Evolutionary conservation across 2,329 filamentous ascomycete genomes (phyloP).

Genomic region (Zymoseptoria ardabiliae): DNA sequence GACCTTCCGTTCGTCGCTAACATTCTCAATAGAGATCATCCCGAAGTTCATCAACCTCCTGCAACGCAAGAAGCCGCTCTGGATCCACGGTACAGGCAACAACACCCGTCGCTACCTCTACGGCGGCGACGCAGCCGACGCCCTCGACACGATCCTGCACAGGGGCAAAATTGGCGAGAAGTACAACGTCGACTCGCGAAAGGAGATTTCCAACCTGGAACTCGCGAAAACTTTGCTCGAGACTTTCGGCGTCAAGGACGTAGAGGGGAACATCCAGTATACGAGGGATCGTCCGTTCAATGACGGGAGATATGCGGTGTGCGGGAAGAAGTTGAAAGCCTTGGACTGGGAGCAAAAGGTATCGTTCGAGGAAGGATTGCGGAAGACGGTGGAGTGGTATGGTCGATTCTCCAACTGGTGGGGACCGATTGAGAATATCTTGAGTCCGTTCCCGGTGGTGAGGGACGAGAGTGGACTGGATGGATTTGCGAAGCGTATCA

Average conservation of each 20-base stretch:
- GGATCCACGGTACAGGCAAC: constrained; percentile 69
- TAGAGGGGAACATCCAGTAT: constrained; percentile 61
- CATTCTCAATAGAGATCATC: constrained; percentile 60
- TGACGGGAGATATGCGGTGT: constrained; percentile 65
- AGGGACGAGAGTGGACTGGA: constrained; percentile 6
- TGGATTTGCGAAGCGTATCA: not conserved
- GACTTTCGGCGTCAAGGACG: constrained; percentile 51
- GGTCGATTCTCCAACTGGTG: constrained; percentile 60
- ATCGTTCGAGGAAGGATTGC: constrained; percentile 56
- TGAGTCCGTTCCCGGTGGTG: constrained; percentile 53
- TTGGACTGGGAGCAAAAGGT: constrained; percentile 66
- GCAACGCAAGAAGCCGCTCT: constrained; percentile 57
- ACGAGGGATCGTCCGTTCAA: constrained; percentile 74
- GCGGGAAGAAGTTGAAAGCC: constrained; percentile 58
- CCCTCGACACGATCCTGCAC: constrained; percentile 78
- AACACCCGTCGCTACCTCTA: constrained; percentile 71
- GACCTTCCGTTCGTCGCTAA: not conserved
- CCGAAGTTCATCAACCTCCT: constrained; percentile 72
- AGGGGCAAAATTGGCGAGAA: constrained; percentile 65
- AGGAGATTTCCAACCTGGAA: constrained; percentile 68
- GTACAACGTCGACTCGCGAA: constrained; percentile 74
- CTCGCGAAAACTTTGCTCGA: constrained; percentile 59
- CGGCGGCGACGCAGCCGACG: constrained; percentile 71
- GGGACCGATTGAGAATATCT: constrained; percentile 62
- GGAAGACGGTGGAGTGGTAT: constrained; percentile 64